These are phyloP conservation scores for Pseudozyma tsukubaensis DNA, from an alignment of 1,284 basidiomycete species.

Conservation along the genomic window DNA sequence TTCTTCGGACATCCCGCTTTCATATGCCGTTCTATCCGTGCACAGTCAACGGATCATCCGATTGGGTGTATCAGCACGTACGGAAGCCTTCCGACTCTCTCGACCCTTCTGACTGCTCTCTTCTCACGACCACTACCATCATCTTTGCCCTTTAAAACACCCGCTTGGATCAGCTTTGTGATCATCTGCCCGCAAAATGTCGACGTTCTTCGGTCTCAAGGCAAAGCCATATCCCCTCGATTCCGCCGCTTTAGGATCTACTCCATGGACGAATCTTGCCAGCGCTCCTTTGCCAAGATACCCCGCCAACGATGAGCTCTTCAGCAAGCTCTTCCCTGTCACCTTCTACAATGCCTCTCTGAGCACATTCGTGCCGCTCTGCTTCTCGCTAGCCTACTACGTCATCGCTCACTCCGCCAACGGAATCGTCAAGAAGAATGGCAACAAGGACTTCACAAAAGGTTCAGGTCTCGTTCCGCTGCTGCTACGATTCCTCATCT, in stretches of 20 bases:
- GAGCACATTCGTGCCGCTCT: conserved; percentile 37
- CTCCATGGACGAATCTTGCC: conserved; percentile 16
- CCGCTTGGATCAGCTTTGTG: neutral
- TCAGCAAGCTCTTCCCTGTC: conserved; percentile 14
- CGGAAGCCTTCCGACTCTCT: too few relatives aligned
- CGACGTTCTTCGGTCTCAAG: conserved; percentile 44
- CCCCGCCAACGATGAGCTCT: conserved; percentile 26
- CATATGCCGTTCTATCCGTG: neutral
- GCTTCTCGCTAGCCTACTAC: conserved; percentile 58
- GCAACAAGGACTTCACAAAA: conserved; percentile 48
- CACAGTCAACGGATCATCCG: neutral
- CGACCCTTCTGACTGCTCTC: neutral
- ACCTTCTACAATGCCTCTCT: conserved; percentile 32
- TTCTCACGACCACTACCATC: neutral
- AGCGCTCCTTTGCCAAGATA: conserved; percentile 44
- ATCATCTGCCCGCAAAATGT: conserved; percentile 10
- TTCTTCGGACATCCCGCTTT: neutral
- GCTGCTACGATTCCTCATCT: conserved; percentile 38
- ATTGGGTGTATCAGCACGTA: too few relatives aligned
- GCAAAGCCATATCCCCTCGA: conserved; percentile 47
- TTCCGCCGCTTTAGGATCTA: conserved; percentile 6
- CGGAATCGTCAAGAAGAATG: conserved; percentile 23
- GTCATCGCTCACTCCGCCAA: conserved; percentile 55
- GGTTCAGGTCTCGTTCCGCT: conserved; percentile 15
- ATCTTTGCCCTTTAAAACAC: neutral